Percentiles rank a stretch among this genome's conserved stretches.
Conservation (phyloP, 2,329 filamentous ascomycete species). For the Lecanoromycetidae sp. region DNA sequence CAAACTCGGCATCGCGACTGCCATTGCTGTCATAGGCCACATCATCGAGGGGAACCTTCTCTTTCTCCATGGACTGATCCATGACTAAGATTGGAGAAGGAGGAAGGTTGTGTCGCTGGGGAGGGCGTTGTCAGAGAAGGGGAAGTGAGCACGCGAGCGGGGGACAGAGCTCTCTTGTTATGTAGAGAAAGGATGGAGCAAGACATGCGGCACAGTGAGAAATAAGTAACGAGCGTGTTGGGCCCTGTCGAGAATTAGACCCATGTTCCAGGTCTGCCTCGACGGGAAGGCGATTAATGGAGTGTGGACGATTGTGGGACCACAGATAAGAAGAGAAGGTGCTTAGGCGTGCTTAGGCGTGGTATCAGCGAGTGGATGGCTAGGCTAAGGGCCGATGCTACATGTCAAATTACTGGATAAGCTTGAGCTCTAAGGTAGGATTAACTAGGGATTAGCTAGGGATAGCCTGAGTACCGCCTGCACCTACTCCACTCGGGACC, state of each 20-base stretch:
- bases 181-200: neutral
- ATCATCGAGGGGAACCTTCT: slow-evolving; percentile 48
- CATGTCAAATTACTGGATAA: neutral
- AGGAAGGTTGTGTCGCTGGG: no score
- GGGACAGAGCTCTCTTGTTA: neutral
- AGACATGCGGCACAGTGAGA: neutral
- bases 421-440: neutral
- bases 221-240: neutral
- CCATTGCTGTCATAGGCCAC: slow-evolving; percentile 14
- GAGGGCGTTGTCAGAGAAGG: neutral
- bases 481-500: neutral
- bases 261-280: no score
- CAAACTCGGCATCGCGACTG: slow-evolving; percentile 10
- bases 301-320: no score
- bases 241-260: no score
- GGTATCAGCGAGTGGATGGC: no score
- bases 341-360: no score
- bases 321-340: no score
- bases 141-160: slow-evolving; percentile 1
- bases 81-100: neutral
- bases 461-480: neutral
- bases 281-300: no score
- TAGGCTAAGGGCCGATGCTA: neutral
- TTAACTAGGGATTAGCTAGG: neutral
- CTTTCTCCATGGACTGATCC: slow-evolving; percentile 26